A percentile compares a stretch with the other conserved stretches of the same genome.
These are phyloP conservation scores for Brassica nigra DNA, from an alignment of 345 rosid genomes.

Conservation along the genomic window DNA sequence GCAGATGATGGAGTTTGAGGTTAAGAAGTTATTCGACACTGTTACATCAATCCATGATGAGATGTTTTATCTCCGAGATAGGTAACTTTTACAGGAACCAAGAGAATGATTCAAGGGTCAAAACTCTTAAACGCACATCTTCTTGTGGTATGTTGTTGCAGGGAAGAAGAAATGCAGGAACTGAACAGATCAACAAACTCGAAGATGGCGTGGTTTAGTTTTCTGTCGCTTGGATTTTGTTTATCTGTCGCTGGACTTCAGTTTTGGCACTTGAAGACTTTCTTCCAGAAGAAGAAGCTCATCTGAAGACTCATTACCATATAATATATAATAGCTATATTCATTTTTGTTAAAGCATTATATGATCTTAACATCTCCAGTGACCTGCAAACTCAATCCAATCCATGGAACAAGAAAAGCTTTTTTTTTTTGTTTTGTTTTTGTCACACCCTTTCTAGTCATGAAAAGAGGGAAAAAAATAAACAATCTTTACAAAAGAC, in stretches of 20 bases:
- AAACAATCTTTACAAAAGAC: conserved; percentile 30
- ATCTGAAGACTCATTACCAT: conserved; percentile 39
- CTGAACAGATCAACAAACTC: conserved; percentile 68
- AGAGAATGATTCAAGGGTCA: neutral
- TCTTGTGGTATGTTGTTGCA: conserved; percentile 32
- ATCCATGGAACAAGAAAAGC: conserved; percentile 9
- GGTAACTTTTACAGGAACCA: conserved; percentile 47
- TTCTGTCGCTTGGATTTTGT: conserved; percentile 66
- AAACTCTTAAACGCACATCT: neutral
- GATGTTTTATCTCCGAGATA: conserved; percentile 80
- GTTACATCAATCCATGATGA: conserved; percentile 73
- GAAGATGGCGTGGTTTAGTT: conserved; percentile 61
- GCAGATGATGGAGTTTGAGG: conserved; percentile 82
- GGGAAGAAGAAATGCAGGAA: conserved; percentile 86
- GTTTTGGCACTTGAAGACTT: conserved; percentile 81
- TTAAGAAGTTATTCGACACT: conserved; percentile 74
- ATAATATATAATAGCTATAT: neutral
- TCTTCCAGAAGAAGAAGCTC: conserved; percentile 88
- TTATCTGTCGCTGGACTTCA: conserved; percentile 74
- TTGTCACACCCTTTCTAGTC: conserved; percentile 6
- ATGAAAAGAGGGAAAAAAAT: neutral
- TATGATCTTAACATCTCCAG: conserved; percentile 11
- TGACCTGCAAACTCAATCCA: conserved; percentile 25
- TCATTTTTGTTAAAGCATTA: conserved; percentile 1
- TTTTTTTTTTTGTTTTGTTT: neutral